Base-by-base conservation (phyloP, 2,329 filamentous ascomycete species). In the Colletotrichum liriopes region DNA sequence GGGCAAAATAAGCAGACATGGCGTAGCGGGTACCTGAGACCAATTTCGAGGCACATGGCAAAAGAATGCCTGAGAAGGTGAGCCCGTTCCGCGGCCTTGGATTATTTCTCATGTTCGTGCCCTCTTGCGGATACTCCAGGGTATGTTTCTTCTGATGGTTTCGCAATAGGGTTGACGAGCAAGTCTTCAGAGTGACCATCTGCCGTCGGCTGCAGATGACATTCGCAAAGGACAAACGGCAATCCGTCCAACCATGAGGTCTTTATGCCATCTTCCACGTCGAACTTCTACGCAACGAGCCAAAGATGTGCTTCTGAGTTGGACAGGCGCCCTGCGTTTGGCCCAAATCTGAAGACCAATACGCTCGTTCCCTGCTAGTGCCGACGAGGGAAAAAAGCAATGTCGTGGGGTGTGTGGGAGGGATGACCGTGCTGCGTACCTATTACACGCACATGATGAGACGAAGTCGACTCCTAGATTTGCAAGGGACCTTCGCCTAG, bases 11-110 rank as follows among this genome's bases (percentile, higher is more conserved):
- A n/a, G 29, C 45, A 45, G 51, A 64, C 70, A 41, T 64, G 60
- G n/a, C 32, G 52, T 64, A 43, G 54, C 70, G 70, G 70, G 54
- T 72, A 72, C 70, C 70, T 70, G 65, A 72, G 70, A 72, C 66
- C 69, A 60, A 23, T 41, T 29, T 70, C 23, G 54, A 56, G 60
- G 60, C 70, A 59, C 59, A 72, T 69, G 59, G 59, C 52, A 51
- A 29, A 59, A 23, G 11, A n/a, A 58, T 59, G 32, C n/a, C n/a
- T 60, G 49, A 11, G 45, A 45, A 60, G 54, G 16, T 39, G 35
- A 29, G 39, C 29, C 11, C 45, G 29, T 32, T 47, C 32, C 62
- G 56, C 41, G 26, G 35, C 5, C 20, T 5, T 51, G 60, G 18
- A 29, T 61, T 37, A 23, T 32, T 55, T 3, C 18, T 8, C 18